Conservation (phyloP, 2,329 filamentous ascomycete genomes). For the Pseudogymnoascus sp. region DNA sequence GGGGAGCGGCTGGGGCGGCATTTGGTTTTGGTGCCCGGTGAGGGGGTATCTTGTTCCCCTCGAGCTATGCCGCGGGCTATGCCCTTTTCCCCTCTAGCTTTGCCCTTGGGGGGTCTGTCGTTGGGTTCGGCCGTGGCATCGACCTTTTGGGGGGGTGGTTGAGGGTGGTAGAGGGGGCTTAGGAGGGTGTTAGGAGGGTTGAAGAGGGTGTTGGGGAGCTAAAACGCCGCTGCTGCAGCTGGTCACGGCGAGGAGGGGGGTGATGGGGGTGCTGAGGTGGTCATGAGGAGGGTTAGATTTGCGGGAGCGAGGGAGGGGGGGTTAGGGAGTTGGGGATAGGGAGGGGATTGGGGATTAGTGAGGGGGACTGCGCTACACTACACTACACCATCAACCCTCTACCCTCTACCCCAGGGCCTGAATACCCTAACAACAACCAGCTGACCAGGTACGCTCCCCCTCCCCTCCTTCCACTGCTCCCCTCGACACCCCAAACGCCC, state of each 20-base stretch:
- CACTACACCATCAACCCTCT: not conserved
- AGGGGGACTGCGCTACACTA: not conserved
- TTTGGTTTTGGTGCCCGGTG: not conserved
- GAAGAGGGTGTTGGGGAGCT: not conserved
- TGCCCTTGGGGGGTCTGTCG: too few relatives aligned
- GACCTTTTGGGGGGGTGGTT: not conserved
- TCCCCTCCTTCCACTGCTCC: not conserved
- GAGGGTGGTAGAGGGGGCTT: not conserved
- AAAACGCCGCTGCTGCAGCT: not conserved
- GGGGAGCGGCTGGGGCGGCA: not conserved
- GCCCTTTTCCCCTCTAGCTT: too few relatives aligned
- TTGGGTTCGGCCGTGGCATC: too few relatives aligned
- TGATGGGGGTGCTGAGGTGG: not conserved
- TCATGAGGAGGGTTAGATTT: not conserved
- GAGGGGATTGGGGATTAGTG: not conserved
- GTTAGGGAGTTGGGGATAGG: not conserved
- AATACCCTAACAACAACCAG: not conserved
- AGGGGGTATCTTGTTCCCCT: not conserved
- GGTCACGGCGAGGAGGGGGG: not conserved
- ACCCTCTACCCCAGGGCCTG: not conserved
- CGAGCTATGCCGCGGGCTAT: too few relatives aligned
- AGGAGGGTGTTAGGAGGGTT: not conserved
- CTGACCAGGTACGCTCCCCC: not conserved
- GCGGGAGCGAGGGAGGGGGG: not conserved
- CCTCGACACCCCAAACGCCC: too few relatives aligned